These are phyloP conservation scores for Clausena lansium DNA, from an alignment of 345 rosid genomes.

Conservation along the genomic window DNA sequence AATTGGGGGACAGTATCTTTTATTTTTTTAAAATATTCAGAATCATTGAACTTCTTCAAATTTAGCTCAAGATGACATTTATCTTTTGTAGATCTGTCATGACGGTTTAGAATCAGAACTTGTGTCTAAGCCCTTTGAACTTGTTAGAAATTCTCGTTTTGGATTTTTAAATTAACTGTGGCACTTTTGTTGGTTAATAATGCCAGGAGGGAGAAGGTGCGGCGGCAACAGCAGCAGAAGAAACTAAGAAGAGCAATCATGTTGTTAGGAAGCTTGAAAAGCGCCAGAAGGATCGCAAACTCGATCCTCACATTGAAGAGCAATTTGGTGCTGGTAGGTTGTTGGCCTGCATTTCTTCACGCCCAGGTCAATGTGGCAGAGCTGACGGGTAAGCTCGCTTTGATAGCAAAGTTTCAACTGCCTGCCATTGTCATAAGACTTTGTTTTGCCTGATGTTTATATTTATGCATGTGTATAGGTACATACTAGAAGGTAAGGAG, in stretches of 20 bases:
- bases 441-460: background rate
- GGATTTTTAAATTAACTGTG: background rate
- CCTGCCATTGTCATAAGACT: background rate
- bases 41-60: background rate
- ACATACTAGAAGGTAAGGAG: constrained; percentile 39
- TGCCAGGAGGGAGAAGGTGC: constrained; percentile 38
- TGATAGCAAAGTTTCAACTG: background rate
- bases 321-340: constrained; percentile 51
- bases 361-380: constrained; percentile 59
- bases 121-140: background rate
- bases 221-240: constrained; percentile 29
- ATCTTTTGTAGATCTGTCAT: background rate
- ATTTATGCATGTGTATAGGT: constrained; percentile 1
- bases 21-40: too few relatives aligned
- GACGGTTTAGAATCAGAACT: background rate
- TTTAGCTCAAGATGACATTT: too few relatives aligned
- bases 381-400: constrained; percentile 42
- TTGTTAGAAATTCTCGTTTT: background rate
- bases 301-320: constrained; percentile 52
- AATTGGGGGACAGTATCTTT: background rate
- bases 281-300: constrained; percentile 42
- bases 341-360: constrained; percentile 56
- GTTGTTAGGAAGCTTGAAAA: constrained; percentile 47
- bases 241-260: constrained; percentile 53
- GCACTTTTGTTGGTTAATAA: background rate